Evolutionary conservation across 2,329 filamentous ascomycete species (phyloP), one percentile per base, ranked within the genome.

Genomic region (Cytospora mali): DNA sequence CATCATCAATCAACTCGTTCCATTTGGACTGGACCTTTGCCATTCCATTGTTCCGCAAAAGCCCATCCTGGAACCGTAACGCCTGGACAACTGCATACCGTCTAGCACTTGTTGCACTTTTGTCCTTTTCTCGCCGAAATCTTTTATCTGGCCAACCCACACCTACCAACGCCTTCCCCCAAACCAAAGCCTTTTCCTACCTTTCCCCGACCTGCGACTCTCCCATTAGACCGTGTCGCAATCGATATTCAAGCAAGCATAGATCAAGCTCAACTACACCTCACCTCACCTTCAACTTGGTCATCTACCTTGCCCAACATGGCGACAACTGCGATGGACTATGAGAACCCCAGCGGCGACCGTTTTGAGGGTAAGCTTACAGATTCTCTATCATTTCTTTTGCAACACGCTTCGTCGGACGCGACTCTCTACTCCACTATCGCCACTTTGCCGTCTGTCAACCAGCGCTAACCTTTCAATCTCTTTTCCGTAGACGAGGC

Each of bases 311-410:
- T 66, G 69, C 74, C 67, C 68, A 69, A 65, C 48, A 87, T 87
- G 84, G 84, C 84, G 62, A 87, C 85, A 67, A 86, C 84, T 49
- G 83, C 85, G 68, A 89, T 89, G 87, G 87, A 89, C 73, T 89
- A 89, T 75, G 87, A 89, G 75, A 84, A 84, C 73, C 84, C 86
- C 67, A 88, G 86, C 71, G 85, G 85, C 71, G 84, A 88, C 75
- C 85, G 84, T 66, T 88, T 87, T 68, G 86, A 89, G 72, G 87
- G 87, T 89, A 78, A 70, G 80, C 71, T 50, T 61, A 42, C 18
- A 42, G 3, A 21, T 27, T 25, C 51, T 16, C 51, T 57, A 31
- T 66, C 39, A 58, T 60, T 67, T 52, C 59, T 67, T 52, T 14
- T 13, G 5, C 29, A 21, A 25, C 42, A 14, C 52, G 29, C 62